These are phyloP conservation scores for Diplocarpon mali DNA, from an alignment of 2,329 filamentous ascomycete species.

Conservation along the genomic window DNA sequence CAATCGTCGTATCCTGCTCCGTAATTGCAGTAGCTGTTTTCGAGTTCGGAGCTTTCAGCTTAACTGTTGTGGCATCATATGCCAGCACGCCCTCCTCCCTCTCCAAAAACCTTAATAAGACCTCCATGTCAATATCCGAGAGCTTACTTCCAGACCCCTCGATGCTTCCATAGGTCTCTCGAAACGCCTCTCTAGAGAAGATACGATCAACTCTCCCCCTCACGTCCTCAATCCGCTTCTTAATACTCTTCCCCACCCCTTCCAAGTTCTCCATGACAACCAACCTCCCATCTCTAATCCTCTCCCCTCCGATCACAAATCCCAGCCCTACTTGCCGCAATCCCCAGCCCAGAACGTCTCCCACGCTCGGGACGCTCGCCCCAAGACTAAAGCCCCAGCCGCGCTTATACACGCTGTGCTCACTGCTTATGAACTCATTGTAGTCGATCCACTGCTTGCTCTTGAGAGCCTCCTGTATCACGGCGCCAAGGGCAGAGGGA, in stretches of 20 bases:
- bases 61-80: slow-evolving; percentile 60
- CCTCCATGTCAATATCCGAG: slow-evolving; percentile 53
- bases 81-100: slow-evolving; percentile 51
- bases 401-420: slow-evolving; percentile 66
- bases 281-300: slow-evolving; percentile 48
- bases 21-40: slow-evolving; percentile 43
- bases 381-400: slow-evolving; percentile 41
- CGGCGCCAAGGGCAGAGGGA: slow-evolving; percentile 69
- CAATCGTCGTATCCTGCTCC: slow-evolving; percentile 70
- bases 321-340: slow-evolving; percentile 50
- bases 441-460: slow-evolving; percentile 60
- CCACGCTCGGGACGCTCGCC: slow-evolving; percentile 43
- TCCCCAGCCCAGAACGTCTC: slow-evolving; percentile 61
- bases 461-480: slow-evolving; percentile 62
- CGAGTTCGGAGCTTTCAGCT: slow-evolving; percentile 51
- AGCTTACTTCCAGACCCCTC: slow-evolving; percentile 40
- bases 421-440: slow-evolving; percentile 52
- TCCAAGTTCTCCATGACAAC: slow-evolving; percentile 55
- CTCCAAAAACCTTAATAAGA: slow-evolving; percentile 58
- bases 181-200: slow-evolving; percentile 56
- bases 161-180: slow-evolving; percentile 42
- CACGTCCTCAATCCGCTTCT: slow-evolving; percentile 31
- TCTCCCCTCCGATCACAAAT: slow-evolving; percentile 43
- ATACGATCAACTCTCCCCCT: slow-evolving; percentile 50
- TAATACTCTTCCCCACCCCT: slow-evolving; percentile 44